Base-by-base conservation (phyloP, 208 protist species). In the Trypanosomatidae sp. region DNA sequence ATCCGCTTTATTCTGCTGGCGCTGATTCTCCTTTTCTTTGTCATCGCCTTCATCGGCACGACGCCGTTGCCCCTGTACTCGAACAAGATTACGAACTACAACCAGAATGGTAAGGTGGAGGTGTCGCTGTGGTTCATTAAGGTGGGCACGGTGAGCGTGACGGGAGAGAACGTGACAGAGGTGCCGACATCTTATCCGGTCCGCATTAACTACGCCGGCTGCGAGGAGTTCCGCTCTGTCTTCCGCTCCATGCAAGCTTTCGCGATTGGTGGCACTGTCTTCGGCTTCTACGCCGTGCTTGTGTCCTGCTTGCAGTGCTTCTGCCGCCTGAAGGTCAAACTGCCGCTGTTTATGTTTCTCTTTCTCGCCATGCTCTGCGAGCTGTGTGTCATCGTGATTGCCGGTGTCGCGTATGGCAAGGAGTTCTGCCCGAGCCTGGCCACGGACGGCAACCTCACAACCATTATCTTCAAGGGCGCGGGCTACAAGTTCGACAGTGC, bases 191-290 rank as follows among this genome's bases (percentile, higher is more conserved):
- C 80, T 17, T 28, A 28, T 41, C 69, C 69, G 22, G 62, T 87
- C 22, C 86, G 83, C 73, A 76, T 88, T 67, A 86, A 88, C 78
- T 86, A 84, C 69, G 73, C 77, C 58, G 59, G 55, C 60, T 91
- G 86, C 77, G 19, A 69, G 25, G 64, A 52, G 15, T 87, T 87
- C 49, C 82, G 76, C 62, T 47, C 64, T 10, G 28, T 43, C n/a
- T 85, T 90, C 66, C 77, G 77, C 64, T 79, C 79, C 19, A 77
- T 85, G 66, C 47, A 86, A 67, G 80, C 71, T 46, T 83, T 91
- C 52, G 52, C 83, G 6, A 85, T 91, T 73, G 71, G 69, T 19
- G 80, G 71, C 44, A 78, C 76, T 17, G 70, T 91, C 52, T 76
- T 87, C 33, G 82, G 83, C 74, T 80, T 86, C 58, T 88, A 80